Evolutionary conservation across 2,329 filamentous ascomycete species (phyloP), one percentile per base, ranked within the genome.

Genomic region (Parasarocladium wereldwijsianum): DNA sequence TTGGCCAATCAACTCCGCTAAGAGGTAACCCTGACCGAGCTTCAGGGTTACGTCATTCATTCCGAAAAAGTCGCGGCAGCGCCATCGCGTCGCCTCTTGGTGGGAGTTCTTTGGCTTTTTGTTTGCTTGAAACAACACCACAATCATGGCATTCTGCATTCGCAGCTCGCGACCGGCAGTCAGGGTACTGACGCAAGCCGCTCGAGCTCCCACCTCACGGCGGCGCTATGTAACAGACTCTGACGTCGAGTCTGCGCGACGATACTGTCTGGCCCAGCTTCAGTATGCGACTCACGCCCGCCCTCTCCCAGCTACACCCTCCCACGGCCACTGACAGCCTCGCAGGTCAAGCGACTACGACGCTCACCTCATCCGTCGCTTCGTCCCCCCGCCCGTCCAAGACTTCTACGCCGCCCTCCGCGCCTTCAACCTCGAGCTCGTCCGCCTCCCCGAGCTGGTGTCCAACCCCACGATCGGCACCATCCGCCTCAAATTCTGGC

Each of bases 401-500:
- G 76, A 92, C 53, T 78, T 83, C 40, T 94, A 96, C 56, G 70
- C 93, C 41, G 84, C 86, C 35, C 73, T 98, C 34, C 81, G 87
- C 38, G 80, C 86, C 29, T 75, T 98, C 52, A 98, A 98, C 49
- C 69, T 96, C 44, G 87, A 94, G 52, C 70, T 94, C 36, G 82
- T 87, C 25, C 72, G 82, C 34, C 79, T 96, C 37, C 84, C 90
- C 34, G 87, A 96, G 54, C 74, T 81, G 9, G 86, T 90, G 13
- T 90, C 82, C 26, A 90, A 80, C 36, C 73, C 81, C n/a, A 78
- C 77, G 4, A 81, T 96, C 36, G 87, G 84, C 29, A 66, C 76
- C 31, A 74, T 96, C 65, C 84, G 90, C 39, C 77, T 93, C 54
- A 83, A 93, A 51, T 96, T 96, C 61, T 96, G 90, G 82, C 73